Percentiles rank a stretch among this genome's conserved stretches.
These are phyloP conservation scores for Austroboletus niveus DNA, from an alignment of 1,284 basidiomycete species.

Conservation along the genomic window DNA sequence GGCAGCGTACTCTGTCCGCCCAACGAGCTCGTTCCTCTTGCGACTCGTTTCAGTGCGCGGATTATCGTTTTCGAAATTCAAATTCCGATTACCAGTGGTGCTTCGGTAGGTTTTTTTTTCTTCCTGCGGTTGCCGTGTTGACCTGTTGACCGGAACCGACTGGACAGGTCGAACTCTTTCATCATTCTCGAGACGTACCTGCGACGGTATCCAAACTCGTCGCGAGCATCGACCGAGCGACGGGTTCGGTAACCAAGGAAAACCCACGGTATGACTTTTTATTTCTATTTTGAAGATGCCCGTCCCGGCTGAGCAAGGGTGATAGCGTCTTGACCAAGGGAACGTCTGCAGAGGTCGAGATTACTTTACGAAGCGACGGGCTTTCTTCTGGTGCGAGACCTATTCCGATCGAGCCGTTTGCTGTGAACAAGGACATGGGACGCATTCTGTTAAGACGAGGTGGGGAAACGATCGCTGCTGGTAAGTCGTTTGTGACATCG, in stretches of 20 bases:
- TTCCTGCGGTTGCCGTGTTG: not conserved
- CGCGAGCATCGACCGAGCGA: constrained; percentile 73
- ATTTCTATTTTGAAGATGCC: not conserved
- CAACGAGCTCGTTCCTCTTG: constrained; percentile 69
- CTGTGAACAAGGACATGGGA: constrained; percentile 96
- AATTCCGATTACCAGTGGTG: constrained; percentile 85
- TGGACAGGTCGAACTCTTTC: constrained; percentile 83
- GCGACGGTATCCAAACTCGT: constrained; percentile 83
- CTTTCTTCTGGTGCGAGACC: constrained; percentile 50
- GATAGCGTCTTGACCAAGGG: constrained; percentile 81
- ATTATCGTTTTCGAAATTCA: constrained; percentile 94
- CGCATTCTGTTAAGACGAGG: constrained; percentile 82
- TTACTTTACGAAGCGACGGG: constrained; percentile 64
- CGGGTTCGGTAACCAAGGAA: constrained; percentile 72
- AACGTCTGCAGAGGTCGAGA: constrained; percentile 81
- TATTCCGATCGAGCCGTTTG: constrained; percentile 85
- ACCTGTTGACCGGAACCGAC: constrained; percentile 1
- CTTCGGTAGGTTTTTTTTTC: constrained; percentile 55
- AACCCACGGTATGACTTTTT: constrained; percentile 67
- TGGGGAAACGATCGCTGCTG: constrained; percentile 94
- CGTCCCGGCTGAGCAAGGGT: constrained; percentile 3
- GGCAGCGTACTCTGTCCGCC: constrained; percentile 88
- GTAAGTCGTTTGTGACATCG: constrained; percentile 39
- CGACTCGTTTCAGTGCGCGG: constrained; percentile 76
- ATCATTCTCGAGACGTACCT: constrained; percentile 91